Evolutionary conservation across 805 yeast species (phyloP).

Genomic region (Saturnispora quitensis): DNA sequence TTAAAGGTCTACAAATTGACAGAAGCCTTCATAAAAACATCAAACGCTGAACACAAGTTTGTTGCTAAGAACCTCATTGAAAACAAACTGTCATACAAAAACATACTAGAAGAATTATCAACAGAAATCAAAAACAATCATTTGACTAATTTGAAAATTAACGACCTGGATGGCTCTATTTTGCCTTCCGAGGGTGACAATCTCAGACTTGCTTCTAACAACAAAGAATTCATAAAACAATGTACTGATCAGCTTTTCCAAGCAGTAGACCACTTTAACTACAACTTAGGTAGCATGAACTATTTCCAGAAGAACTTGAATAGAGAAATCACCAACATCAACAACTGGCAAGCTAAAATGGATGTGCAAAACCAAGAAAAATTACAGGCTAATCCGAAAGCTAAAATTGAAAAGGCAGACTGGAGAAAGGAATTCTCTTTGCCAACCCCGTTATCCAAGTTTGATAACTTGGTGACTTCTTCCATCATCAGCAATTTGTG

Average conservation of each 20-base stretch:
- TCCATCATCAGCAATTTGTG: slow-evolving; percentile 65
- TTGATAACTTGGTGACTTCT: slow-evolving; percentile 59
- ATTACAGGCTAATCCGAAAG: background rate
- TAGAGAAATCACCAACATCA: slow-evolving; percentile 59
- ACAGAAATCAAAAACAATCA: slow-evolving; percentile 58
- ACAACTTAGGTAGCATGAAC: slow-evolving; percentile 72
- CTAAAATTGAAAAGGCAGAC: slow-evolving; percentile 35
- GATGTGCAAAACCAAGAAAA: background rate
- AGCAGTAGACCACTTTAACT: slow-evolving; percentile 65
- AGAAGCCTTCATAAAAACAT: slow-evolving; percentile 44
- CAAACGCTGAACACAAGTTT: slow-evolving; percentile 48
- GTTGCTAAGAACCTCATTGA: slow-evolving; percentile 53
- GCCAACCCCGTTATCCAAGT: slow-evolving; percentile 68
- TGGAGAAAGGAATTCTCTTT: slow-evolving; percentile 60
- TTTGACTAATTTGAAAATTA: slow-evolving; percentile 36
- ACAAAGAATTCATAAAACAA: slow-evolving; percentile 27
- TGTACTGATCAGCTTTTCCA: slow-evolving; percentile 56
- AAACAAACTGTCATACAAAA: slow-evolving; percentile 51
- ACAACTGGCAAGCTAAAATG: slow-evolving; percentile 46
- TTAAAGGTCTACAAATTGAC: slow-evolving; percentile 65
- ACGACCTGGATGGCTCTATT: slow-evolving; percentile 15
- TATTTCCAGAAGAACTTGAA: slow-evolving; percentile 70
- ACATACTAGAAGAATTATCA: slow-evolving; percentile 65
- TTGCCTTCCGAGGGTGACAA: slow-evolving; percentile 15
- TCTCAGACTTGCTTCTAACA: slow-evolving; percentile 32